A percentile compares a stretch with the other conserved stretches of the same genome.
Conservation (phyloP, 139 green algal species). For the Chlamydomonas applanata region DNA sequence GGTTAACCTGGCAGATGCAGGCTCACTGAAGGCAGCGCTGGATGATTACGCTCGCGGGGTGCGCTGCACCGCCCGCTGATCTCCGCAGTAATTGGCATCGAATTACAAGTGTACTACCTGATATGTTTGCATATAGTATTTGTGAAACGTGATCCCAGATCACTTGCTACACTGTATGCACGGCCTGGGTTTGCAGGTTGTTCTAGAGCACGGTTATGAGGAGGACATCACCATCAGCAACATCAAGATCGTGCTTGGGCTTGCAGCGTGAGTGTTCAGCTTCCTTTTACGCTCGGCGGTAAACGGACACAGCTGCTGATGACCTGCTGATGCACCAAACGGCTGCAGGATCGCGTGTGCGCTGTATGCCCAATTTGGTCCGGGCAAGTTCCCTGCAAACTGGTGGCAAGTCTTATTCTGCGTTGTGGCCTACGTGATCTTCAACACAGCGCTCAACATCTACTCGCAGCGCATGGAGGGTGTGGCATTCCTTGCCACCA, state of each 20-base stretch:
- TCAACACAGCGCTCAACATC: constrained; percentile 55
- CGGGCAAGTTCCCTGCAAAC: constrained; percentile 64
- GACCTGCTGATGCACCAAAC: neutral
- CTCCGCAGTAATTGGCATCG: neutral
- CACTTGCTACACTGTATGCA: neutral
- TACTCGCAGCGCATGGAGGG: constrained; percentile 53
- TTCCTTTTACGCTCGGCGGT: neutral
- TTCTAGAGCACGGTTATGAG: constrained; percentile 48
- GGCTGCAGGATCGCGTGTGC: constrained; percentile 59
- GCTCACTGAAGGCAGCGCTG: constrained; percentile 59
- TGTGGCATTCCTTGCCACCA: constrained; percentile 61
- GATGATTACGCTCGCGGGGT: constrained; percentile 60
- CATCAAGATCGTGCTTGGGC: constrained; percentile 69
- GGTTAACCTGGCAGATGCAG: constrained; percentile 54
- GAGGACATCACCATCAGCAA: constrained; percentile 67
- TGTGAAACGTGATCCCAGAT: neutral
- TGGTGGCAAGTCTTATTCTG: constrained; percentile 60
- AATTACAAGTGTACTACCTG: neutral
- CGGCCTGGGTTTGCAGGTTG: constrained; percentile 36
- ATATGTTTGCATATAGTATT: neutral
- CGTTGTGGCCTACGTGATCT: constrained; percentile 56
- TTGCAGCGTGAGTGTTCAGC: constrained; percentile 57
- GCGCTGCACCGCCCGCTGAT: neutral
- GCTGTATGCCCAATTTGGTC: constrained; percentile 74
- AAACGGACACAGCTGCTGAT: neutral